Percentiles rank a stretch among this genome's conserved stretches.
Conservation (phyloP, 352 stramenopile genomes). For the Pythium periplocum region DNA sequence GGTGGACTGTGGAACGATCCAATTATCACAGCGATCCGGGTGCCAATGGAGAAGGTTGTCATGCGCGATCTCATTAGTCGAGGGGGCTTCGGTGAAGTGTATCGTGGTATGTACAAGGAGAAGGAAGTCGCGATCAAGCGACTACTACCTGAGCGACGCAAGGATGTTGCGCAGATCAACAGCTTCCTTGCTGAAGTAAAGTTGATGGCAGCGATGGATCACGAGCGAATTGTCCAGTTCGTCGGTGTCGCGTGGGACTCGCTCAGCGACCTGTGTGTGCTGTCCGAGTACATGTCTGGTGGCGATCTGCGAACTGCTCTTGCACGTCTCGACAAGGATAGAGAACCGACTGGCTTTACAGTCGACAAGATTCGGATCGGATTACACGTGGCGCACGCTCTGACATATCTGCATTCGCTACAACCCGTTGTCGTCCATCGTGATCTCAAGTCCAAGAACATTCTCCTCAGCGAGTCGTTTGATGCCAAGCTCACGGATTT, state of each 20-base stretch:
- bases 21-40: neutral
- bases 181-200: conserved; percentile 37
- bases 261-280: conserved; percentile 28
- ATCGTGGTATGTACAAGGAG: conserved; percentile 23
- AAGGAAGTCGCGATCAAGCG: conserved; percentile 38
- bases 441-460: conserved; percentile 61
- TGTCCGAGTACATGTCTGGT: conserved; percentile 23
- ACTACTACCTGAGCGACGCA: conserved; percentile 20
- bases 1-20: neutral
- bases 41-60: conserved; percentile 6
- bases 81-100: conserved; percentile 43
- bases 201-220: conserved; percentile 30
- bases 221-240: conserved; percentile 38
- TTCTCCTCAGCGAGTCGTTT: conserved; percentile 26
- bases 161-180: conserved; percentile 22
- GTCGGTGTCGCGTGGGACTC: conserved; percentile 39
- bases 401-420: conserved; percentile 52
- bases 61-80: conserved; percentile 18
- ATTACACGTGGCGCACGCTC: conserved; percentile 29
- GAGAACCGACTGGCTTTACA: conserved; percentile 25
- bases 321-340: neutral
- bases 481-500: conserved; percentile 57
- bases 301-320: conserved; percentile 19
- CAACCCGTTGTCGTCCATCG: conserved; percentile 35
- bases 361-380: conserved; percentile 36